Conservation (phyloP, 306 rosid genomes). For the Styphnolobium japonicum region DNA sequence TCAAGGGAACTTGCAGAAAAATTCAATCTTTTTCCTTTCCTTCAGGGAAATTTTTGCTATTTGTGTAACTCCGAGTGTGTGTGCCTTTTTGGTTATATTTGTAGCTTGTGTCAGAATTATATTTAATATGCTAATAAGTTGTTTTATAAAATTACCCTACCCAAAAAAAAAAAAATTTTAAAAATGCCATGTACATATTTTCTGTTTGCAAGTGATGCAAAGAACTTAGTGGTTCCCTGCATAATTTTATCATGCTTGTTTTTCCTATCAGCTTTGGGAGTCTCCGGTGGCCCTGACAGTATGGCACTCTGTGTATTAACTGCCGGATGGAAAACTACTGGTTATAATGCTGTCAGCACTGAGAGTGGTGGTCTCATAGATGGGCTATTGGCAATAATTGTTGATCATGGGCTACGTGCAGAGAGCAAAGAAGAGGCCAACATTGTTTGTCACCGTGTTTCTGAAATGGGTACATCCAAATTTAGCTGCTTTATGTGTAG, state of each 20-base stretch:
- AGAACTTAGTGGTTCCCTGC: background rate
- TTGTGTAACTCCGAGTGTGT: background rate
- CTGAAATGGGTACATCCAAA: slow-evolving; percentile 57
- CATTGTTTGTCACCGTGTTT: slow-evolving; percentile 55
- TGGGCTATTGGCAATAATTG: slow-evolving; percentile 75
- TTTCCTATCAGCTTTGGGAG: slow-evolving; percentile 72
- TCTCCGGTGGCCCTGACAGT: slow-evolving; percentile 99
- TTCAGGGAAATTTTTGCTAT: background rate
- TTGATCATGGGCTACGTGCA: slow-evolving; percentile 87
- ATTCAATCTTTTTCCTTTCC: background rate
- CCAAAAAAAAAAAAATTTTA: background rate
- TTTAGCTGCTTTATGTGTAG: slow-evolving; percentile 2
- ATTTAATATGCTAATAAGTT: background rate
- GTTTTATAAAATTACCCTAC: background rate
- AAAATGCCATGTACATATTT: background rate
- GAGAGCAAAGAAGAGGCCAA: slow-evolving; percentile 88
- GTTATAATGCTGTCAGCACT: slow-evolving; percentile 32
- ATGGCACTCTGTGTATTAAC: slow-evolving; percentile 77
- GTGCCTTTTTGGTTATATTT: slow-evolving; percentile 13
- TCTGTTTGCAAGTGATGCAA: background rate
- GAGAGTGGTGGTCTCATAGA: slow-evolving; percentile 53
- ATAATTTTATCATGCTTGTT: slow-evolving; percentile 14
- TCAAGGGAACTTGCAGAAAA: background rate
- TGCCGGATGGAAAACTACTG: slow-evolving; percentile 70
- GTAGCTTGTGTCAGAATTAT: background rate